Conservation (phyloP, 495 filamentous ascomycete genomes). For the Cenococcum geophilum region DNA sequence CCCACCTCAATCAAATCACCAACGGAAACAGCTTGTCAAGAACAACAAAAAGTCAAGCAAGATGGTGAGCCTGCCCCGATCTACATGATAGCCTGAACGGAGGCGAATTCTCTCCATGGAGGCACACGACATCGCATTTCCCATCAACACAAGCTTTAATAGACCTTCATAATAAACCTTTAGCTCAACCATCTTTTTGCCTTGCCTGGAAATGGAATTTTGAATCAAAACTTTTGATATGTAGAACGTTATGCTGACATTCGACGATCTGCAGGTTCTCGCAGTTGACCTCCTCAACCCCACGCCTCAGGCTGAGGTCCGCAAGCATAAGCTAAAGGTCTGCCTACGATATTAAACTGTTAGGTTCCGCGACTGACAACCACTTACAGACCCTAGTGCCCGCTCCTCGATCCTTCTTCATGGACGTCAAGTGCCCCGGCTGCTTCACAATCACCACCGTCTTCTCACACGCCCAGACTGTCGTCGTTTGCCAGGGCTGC, state of each 20-base stretch:
- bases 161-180: neutral
- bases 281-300: slow-evolving; percentile 99
- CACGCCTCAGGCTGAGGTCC: slow-evolving; percentile 84
- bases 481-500: slow-evolving; percentile 98
- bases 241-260: neutral
- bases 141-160: slow-evolving; percentile 12
- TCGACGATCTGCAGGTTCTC: slow-evolving; percentile 66
- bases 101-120: neutral
- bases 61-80: slow-evolving; percentile 20
- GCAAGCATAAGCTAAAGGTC: slow-evolving; percentile 99
- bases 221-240: neutral
- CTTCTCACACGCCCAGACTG: slow-evolving; percentile 99
- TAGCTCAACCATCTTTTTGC: slow-evolving; percentile 1
- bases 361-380: neutral
- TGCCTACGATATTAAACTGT: slow-evolving; percentile 18
- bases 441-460: slow-evolving; percentile 99
- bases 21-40: slow-evolving; percentile 3
- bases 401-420: slow-evolving; percentile 96
- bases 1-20: slow-evolving; percentile 16
- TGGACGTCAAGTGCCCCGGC: slow-evolving; percentile 95
- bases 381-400: slow-evolving; percentile 69
- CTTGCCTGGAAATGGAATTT: neutral
- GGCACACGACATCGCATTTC: slow-evolving; percentile 15
- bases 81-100: neutral
- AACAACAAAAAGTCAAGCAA: slow-evolving; percentile 19